Evolutionary conservation across 1,139 yeast genomes (phyloP).

Genomic region (Blastobotrys ciferrii): DNA sequence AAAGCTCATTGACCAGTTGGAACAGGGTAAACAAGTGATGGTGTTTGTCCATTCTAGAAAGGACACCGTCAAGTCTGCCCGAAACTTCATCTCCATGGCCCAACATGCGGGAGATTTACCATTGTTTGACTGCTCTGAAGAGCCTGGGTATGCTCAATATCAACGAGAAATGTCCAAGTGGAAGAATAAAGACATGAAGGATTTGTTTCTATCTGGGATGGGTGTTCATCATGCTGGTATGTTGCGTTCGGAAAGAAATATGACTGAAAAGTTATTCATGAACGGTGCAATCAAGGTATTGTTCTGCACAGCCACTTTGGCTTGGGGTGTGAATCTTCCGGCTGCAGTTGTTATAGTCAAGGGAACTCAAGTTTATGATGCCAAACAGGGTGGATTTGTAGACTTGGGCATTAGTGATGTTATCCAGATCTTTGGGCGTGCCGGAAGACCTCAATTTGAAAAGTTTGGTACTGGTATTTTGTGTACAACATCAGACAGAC

Average conservation of each 20-base stretch:
- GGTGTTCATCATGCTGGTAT: slow-evolving; percentile 98
- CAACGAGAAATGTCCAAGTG: slow-evolving; percentile 70
- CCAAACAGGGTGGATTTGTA: slow-evolving; percentile 90
- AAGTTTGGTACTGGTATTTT: slow-evolving; percentile 88
- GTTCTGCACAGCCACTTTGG: slow-evolving; percentile 95
- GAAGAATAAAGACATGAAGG: slow-evolving; percentile 76
- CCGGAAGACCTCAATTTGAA: slow-evolving; percentile 98
- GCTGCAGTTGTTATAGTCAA: slow-evolving; percentile 96
- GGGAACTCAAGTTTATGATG: slow-evolving; percentile 94
- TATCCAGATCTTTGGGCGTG: slow-evolving; percentile 97
- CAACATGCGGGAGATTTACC: slow-evolving; percentile 51
- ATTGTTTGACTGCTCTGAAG: slow-evolving; percentile 61
- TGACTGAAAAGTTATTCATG: slow-evolving; percentile 84
- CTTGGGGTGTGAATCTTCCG: slow-evolving; percentile 99
- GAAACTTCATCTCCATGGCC: slow-evolving; percentile 69
- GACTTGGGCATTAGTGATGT: slow-evolving; percentile 96
- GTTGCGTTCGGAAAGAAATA: slow-evolving; percentile 84
- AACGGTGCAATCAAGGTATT: slow-evolving; percentile 85
- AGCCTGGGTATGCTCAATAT: slow-evolving; percentile 47
- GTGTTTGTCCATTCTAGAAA: slow-evolving; percentile 94
- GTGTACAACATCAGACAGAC: slow-evolving; percentile 74
- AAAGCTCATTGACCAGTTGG: slow-evolving; percentile 64
- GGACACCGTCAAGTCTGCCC: slow-evolving; percentile 83
- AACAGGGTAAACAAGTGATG: slow-evolving; percentile 87
- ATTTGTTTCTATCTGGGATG: slow-evolving; percentile 77